phyloP scores from a whole-genome alignment of 495 filamentous ascomycete genomes.

The Hyaloscypha finlandica region DNA sequence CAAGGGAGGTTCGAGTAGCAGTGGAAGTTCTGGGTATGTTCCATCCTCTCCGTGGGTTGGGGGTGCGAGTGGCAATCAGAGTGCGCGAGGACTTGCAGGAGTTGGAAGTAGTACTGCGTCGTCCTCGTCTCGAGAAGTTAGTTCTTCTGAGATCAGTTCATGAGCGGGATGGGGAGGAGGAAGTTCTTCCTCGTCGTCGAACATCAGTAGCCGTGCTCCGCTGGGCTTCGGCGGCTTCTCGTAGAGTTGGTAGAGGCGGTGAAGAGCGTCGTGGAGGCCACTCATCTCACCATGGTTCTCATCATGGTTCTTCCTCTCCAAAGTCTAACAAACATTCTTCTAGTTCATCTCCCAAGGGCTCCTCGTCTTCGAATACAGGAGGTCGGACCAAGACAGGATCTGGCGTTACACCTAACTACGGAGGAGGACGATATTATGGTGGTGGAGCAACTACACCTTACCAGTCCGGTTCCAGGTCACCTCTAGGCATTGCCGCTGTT shows the following conservation, averaged over 20 bases:
- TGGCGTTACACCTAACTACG: slow-evolving; percentile 60
- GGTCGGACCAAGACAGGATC: slow-evolving; percentile 67
- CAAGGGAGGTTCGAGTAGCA: not conserved
- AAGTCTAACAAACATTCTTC: slow-evolving; percentile 15
- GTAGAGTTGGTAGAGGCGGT: no score
- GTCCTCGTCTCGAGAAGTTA: not conserved
- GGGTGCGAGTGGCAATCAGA: not conserved
- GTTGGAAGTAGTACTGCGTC: slow-evolving; percentile 26
- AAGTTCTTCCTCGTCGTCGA: not conserved
- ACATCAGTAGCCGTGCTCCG: not conserved
- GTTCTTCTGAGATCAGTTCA: not conserved
- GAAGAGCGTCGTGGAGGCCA: not conserved
- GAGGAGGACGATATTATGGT: slow-evolving; percentile 72
- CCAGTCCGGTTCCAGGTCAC: slow-evolving; percentile 56
- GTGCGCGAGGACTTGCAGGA: not conserved
- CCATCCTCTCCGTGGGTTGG: not conserved
- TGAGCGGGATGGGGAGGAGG: not conserved
- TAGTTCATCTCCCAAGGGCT: slow-evolving; percentile 33
- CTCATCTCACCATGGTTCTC: no score
- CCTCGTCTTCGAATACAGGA: slow-evolving; percentile 52
- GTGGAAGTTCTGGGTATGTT: slow-evolving; percentile 27
- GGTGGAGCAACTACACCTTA: slow-evolving; percentile 77
- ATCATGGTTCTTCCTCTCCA: not conserved
- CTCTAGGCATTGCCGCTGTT: slow-evolving; percentile 59
- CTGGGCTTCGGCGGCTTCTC: not conserved